Evolutionary conservation across 495 filamentous ascomycete genomes (phyloP).

Genomic region (Penicillium chermesinum): DNA sequence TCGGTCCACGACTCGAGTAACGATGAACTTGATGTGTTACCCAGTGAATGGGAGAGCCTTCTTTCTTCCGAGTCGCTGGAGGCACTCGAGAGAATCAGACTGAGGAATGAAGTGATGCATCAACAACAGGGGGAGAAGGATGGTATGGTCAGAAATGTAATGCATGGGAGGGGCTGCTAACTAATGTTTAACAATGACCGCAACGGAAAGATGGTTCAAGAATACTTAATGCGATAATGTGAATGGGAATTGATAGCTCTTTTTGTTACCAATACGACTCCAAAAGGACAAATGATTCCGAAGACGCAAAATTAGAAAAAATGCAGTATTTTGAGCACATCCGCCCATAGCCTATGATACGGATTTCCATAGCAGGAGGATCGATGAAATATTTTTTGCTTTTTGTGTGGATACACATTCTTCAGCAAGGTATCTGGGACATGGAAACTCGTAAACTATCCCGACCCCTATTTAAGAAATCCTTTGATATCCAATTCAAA

Average conservation of each 20-base stretch:
- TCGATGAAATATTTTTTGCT: slow-evolving; percentile 40
- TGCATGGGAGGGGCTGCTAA: too few species aligned
- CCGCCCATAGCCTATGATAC: slow-evolving; percentile 18
- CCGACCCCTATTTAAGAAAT: slow-evolving; percentile 39
- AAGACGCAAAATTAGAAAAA: slow-evolving; percentile 11
- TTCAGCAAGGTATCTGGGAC: slow-evolving; percentile 46
- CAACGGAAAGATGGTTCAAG: too few species aligned
- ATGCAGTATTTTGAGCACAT: slow-evolving; percentile 18
- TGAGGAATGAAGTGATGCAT: too few species aligned
- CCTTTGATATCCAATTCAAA: slow-evolving; percentile 41
- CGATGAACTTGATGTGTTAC: background rate
- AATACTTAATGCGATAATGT: too few species aligned
- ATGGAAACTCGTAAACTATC: slow-evolving; percentile 48
- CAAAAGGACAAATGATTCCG: slow-evolving; percentile 6
- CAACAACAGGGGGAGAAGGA: too few species aligned
- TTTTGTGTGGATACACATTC: slow-evolving; percentile 47
- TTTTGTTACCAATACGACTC: slow-evolving; percentile 10
- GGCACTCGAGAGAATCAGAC: background rate
- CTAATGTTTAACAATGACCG: too few species aligned
- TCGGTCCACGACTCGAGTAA: background rate
- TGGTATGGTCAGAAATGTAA: too few species aligned
- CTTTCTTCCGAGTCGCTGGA: background rate
- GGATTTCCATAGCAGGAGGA: slow-evolving; percentile 28
- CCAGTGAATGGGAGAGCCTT: background rate
- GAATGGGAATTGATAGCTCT: slow-evolving; percentile 12